Evolutionary conservation across 495 filamentous ascomycete species (phyloP).

Genomic region (Tuber umbilicatum): DNA sequence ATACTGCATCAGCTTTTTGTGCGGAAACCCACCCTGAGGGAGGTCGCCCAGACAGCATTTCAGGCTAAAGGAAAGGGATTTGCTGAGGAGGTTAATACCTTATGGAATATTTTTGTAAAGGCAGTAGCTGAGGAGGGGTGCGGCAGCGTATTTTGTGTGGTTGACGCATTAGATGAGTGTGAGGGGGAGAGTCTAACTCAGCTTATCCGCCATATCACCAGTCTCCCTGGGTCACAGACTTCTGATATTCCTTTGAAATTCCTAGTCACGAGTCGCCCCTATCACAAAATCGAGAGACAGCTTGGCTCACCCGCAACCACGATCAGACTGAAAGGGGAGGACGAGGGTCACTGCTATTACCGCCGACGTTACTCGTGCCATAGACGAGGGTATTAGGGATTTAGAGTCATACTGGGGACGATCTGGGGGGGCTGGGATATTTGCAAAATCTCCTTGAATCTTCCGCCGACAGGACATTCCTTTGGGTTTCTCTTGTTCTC

Average conservation of each 20-base stretch:
- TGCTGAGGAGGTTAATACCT: constrained; percentile 22
- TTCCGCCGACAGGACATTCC: no score
- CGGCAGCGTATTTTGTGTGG: constrained; percentile 41
- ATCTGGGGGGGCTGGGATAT: constrained; percentile 10
- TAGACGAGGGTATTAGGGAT: constrained; percentile 40
- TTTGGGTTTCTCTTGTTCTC: no score
- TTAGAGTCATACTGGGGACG: constrained; percentile 29
- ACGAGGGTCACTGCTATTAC: constrained; percentile 42
- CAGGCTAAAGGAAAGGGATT: constrained; percentile 38
- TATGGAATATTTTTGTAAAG: no score
- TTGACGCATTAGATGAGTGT: constrained; percentile 49
- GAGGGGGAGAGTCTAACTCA: constrained; percentile 11
- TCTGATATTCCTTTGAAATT: constrained; percentile 42
- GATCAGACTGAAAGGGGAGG: constrained; percentile 45
- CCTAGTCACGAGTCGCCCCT: constrained; percentile 48
- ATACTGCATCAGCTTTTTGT: constrained; percentile 47
- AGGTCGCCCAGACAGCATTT: constrained; percentile 37
- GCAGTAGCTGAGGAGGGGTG: constrained; percentile 23
- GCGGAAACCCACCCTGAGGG: constrained; percentile 37
- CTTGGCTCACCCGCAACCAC: constrained; percentile 10
- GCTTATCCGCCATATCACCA: constrained; percentile 16
- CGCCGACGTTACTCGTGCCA: constrained; percentile 45
- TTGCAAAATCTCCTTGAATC: constrained; percentile 39
- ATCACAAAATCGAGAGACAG: constrained; percentile 41
- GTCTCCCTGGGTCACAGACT: background rate